A percentile compares a stretch with the other conserved stretches of the same genome.
phyloP scores from a whole-genome alignment of 768 basidiomycete species.

The Paxillus rubicundulus region DNA sequence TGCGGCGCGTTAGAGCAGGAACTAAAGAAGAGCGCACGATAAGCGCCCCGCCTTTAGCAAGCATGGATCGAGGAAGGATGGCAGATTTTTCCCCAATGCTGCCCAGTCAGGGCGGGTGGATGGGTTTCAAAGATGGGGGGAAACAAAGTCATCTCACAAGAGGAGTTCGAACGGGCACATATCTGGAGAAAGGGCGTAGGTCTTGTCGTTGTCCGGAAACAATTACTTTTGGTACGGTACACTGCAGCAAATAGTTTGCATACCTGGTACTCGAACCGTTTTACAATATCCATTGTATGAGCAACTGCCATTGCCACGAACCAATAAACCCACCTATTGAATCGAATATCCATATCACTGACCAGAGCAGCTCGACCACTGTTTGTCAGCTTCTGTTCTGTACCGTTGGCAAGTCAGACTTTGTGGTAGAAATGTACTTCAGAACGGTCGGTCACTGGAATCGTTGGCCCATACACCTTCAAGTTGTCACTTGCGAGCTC shows the following conservation, averaged over 20 bases:
- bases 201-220: not conserved
- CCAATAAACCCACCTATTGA: not conserved
- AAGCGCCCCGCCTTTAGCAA: too few relatives aligned
- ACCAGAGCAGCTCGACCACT: not conserved
- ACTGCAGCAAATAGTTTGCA: not conserved
- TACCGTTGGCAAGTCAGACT: not conserved
- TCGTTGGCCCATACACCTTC: too few relatives aligned
- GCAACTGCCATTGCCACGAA: not conserved
- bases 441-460: not conserved
- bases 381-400: not conserved
- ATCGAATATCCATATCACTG: not conserved
- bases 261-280: not conserved
- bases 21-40: too few relatives aligned
- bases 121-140: too few relatives aligned
- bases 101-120: too few relatives aligned
- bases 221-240: not conserved
- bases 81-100: too few relatives aligned
- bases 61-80: too few relatives aligned
- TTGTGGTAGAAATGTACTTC: constrained; percentile 1
- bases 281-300: not conserved
- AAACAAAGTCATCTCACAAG: too few relatives aligned
- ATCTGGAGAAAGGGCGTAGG: constrained; percentile 18
- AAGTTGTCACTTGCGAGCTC: not conserved
- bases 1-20: too few relatives aligned
- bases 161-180: too few relatives aligned